Evolutionary conservation across 2,329 filamentous ascomycete species (phyloP), one percentile per base, ranked within the genome.

Genomic region (Clarireedia homoeocarpa): DNA sequence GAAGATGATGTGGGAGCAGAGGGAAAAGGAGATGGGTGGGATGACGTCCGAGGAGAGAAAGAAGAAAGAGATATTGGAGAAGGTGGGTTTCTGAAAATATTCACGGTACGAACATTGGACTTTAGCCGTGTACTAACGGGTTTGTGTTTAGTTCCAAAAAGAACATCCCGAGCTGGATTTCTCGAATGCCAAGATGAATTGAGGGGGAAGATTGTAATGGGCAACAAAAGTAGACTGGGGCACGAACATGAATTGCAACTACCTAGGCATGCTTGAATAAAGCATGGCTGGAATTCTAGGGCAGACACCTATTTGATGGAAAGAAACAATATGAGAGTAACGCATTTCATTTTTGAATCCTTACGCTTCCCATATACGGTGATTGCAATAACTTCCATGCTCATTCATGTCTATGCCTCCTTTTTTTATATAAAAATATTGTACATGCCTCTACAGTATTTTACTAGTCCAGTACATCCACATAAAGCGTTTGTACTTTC

Each of bases 1-100:
- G 83, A 99, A 99, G 83, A 99, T 99, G 94, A 99, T 99, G 94
- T 99, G 82, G 68, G 94, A 99, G 76, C 94, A 99, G 79, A 80
- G 88, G 63, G 91, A 97, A 77, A 99, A 99, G 83, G 91, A 97
- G 77, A 94, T 94, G 4, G 80, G 87, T 72, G 89, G 91, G 48
- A 91, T 86, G 12, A 95, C 89, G 63, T 94, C 97, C 64, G 94
- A 99, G 77, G 85, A 95, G 80, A 89, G 91, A 79, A 89, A 91
- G 79, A 97, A 97, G 81, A 74, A 84, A 69, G 92, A 99, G 55
- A 86, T 99, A 66, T 75, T 99, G 70, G 88, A 89, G 75, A 90
- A 95, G 5, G 39, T 42, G 6, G 14, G 39, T 42, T 42, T 4
- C 20, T n/a, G 39, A 10, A 5, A 5, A 20, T 20, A 17, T 42